A percentile compares a stretch with the other conserved stretches of the same genome.
phyloP scores from a whole-genome alignment of 2,329 filamentous ascomycete genomes.

The Lachnellula suecica region DNA sequence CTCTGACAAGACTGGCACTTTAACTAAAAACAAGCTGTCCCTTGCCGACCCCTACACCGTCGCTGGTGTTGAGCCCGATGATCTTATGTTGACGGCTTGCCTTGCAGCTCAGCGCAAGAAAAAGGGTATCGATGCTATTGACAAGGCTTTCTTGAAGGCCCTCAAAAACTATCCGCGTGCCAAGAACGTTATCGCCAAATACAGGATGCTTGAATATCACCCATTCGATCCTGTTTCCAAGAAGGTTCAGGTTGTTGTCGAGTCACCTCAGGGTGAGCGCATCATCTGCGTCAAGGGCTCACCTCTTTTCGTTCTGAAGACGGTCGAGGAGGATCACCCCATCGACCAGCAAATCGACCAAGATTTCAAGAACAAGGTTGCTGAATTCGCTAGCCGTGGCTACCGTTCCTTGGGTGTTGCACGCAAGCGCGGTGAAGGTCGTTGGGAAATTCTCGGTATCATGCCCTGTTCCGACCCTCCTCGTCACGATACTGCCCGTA shows the following conservation, averaged over 20 bases:
- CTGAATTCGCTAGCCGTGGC: slow-evolving; percentile 87
- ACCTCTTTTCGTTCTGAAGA: slow-evolving; percentile 83
- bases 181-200: slow-evolving; percentile 78
- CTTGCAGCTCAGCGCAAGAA: slow-evolving; percentile 89
- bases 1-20: slow-evolving; percentile 90
- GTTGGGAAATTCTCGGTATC: slow-evolving; percentile 91
- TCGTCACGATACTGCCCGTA: slow-evolving; percentile 86
- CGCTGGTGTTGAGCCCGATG: slow-evolving; percentile 77
- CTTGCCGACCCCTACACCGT: slow-evolving; percentile 83
- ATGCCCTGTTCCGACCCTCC: slow-evolving; percentile 94
- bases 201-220: slow-evolving; percentile 80
- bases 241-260: slow-evolving; percentile 82
- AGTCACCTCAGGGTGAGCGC: slow-evolving; percentile 79
- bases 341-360: slow-evolving; percentile 75
- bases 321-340: slow-evolving; percentile 80
- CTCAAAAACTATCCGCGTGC: slow-evolving; percentile 80
- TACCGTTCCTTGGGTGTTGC: slow-evolving; percentile 93
- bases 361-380: slow-evolving; percentile 90
- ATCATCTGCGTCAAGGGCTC: slow-evolving; percentile 92
- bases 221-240: slow-evolving; percentile 93
- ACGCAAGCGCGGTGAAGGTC: slow-evolving; percentile 77
- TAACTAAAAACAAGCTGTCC: slow-evolving; percentile 93
- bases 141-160: slow-evolving; percentile 90
- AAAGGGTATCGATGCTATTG: slow-evolving; percentile 93
- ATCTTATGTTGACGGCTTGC: slow-evolving; percentile 90